Evolutionary conservation across 164 flowering plant species (phyloP).

Genomic region (Vitis rotundifolia): DNA sequence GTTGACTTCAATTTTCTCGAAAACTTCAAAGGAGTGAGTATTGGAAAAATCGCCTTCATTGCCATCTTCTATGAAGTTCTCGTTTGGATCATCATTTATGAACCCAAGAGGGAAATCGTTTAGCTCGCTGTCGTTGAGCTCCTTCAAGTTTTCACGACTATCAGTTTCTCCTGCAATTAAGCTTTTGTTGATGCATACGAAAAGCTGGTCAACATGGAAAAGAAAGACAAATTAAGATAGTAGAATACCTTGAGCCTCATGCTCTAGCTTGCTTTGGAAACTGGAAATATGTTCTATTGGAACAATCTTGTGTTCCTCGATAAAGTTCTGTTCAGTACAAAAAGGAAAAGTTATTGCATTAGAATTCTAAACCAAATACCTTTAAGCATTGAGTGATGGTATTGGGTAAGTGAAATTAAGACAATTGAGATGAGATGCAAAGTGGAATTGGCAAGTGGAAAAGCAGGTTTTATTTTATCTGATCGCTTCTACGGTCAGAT

Average conservation of each 20-base stretch:
- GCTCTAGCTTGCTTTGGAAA: slow-evolving; percentile 33
- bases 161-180: slow-evolving; percentile 35
- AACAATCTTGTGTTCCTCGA: slow-evolving; percentile 52
- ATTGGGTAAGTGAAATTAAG: too few relatives aligned
- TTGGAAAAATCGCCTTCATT: slow-evolving; percentile 36
- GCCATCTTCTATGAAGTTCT: slow-evolving; percentile 32
- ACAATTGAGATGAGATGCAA: too few relatives aligned
- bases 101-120: slow-evolving; percentile 44
- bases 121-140: slow-evolving; percentile 29
- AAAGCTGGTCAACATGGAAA: not conserved
- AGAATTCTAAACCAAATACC: not conserved
- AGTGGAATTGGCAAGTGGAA: too few relatives aligned
- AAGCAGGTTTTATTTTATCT: too few relatives aligned
- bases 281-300: slow-evolving; percentile 53
- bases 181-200: not conserved
- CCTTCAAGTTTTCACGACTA: slow-evolving; percentile 18
- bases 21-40: slow-evolving; percentile 46
- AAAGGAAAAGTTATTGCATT: not conserved
- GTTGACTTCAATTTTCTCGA: slow-evolving; percentile 62
- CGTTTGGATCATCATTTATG: slow-evolving; percentile 40
- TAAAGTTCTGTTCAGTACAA: slow-evolving; percentile 38
- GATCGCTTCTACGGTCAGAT: too few relatives aligned
- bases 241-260: slow-evolving; percentile 37
- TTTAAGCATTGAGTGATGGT: too few relatives aligned
- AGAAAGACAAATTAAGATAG: not conserved